Percentiles rank a stretch among this genome's conserved stretches.
phyloP scores from a whole-genome alignment of 495 filamentous ascomycete species.

The Hypoxylon lienhwacheense region DNA sequence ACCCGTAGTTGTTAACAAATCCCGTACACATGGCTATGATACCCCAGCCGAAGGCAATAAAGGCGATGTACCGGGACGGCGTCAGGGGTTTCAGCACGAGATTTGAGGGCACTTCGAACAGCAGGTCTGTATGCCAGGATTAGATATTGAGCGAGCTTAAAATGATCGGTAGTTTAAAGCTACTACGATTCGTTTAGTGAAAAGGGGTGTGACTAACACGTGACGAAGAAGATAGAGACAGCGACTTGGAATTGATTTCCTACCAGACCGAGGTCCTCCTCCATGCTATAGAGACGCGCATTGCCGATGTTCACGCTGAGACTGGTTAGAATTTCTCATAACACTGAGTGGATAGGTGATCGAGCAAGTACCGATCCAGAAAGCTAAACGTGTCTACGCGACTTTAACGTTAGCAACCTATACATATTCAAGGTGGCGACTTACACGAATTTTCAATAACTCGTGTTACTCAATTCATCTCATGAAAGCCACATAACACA shows the following conservation, averaged over 20 bases:
- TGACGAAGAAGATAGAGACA: constrained; percentile 74
- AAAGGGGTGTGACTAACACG: constrained; percentile 50
- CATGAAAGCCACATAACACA: no score
- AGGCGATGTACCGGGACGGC: constrained; percentile 68
- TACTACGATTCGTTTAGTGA: background rate
- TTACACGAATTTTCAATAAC: background rate
- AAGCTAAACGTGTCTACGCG: constrained; percentile 45
- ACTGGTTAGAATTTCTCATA: background rate
- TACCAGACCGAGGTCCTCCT: constrained; percentile 63
- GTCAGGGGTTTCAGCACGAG: constrained; percentile 64
- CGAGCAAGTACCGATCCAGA: constrained; percentile 40
- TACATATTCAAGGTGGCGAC: background rate
- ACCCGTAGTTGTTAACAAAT: constrained; percentile 59
- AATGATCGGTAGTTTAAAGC: background rate
- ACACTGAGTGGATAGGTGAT: background rate
- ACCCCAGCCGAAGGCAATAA: constrained; percentile 68
- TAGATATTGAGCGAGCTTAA: background rate
- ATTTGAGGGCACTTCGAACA: constrained; percentile 66
- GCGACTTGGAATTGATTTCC: constrained; percentile 69
- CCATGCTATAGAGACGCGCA: constrained; percentile 67
- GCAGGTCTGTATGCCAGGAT: constrained; percentile 39
- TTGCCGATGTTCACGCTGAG: constrained; percentile 75
- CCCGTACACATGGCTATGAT: constrained; percentile 71
- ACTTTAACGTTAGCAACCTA: constrained; percentile 7
- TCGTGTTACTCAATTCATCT: no score